A percentile compares a stretch with the other conserved stretches of the same genome.
These are phyloP conservation scores for Backusella mclennaniae DNA, from an alignment of 192 early-diverging fungal species.

Conservation along the genomic window DNA sequence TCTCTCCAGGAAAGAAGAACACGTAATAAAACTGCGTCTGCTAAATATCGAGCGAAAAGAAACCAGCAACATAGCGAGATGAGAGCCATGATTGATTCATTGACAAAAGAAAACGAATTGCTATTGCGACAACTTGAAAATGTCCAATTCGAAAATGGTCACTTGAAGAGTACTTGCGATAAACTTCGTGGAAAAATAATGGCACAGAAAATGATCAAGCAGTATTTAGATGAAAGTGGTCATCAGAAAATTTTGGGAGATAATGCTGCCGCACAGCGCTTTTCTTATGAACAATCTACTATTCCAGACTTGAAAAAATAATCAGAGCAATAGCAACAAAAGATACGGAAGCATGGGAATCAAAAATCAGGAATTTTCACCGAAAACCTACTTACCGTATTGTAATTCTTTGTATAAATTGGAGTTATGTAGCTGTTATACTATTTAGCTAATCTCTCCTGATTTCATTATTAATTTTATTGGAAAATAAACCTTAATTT, in stretches of 20 bases:
- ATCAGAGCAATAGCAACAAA: neutral
- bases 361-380: neutral
- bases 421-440: neutral
- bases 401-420: neutral
- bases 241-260: neutral
- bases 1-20: slow-evolving; percentile 50
- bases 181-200: slow-evolving; percentile 48
- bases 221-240: slow-evolving; percentile 19
- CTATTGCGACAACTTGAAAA: slow-evolving; percentile 46
- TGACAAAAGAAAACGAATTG: slow-evolving; percentile 46
- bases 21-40: slow-evolving; percentile 58
- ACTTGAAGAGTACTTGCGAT: slow-evolving; percentile 43
- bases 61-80: slow-evolving; percentile 55
- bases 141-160: slow-evolving; percentile 39
- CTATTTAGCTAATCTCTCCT: neutral
- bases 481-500: neutral
- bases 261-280: neutral
- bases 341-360: neutral
- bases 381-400: neutral
- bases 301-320: neutral
- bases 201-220: slow-evolving; percentile 52
- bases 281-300: neutral
- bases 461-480: neutral
- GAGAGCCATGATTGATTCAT: slow-evolving; percentile 38
- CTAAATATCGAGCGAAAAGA: slow-evolving; percentile 60